These are phyloP conservation scores for Solanum hybrid DNA, from an alignment of 305 asterid species.

Conservation along the genomic window DNA sequence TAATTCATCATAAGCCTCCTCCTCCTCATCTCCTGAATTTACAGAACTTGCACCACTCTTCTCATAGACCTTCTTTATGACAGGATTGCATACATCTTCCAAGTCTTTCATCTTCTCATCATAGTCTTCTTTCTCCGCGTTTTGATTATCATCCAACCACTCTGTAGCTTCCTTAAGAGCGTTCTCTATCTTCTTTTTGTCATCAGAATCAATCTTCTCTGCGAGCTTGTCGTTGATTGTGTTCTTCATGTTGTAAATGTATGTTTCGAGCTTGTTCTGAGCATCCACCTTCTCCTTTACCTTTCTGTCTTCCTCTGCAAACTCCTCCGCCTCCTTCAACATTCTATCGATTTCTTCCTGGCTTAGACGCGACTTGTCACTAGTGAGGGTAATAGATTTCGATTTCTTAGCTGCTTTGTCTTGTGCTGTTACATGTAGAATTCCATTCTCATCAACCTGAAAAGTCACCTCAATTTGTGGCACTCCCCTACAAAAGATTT, in stretches of 20 bases:
- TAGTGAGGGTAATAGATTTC: conserved; percentile 23
- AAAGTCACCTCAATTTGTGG: conserved; percentile 43
- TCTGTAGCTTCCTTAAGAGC: conserved; percentile 24
- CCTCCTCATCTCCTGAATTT: conserved; percentile 6
- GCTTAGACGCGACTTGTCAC: conserved; percentile 28
- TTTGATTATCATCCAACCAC: conserved; percentile 32
- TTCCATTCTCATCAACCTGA: conserved; percentile 27
- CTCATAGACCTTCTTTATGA: conserved; percentile 18
- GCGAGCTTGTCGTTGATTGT: conserved; percentile 24
- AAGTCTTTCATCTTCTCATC: conserved; percentile 29
- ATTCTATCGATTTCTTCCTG: conserved; percentile 32
- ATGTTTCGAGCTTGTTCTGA: conserved; percentile 28
- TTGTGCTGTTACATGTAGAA: conserved; percentile 27
- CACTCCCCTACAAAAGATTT: conserved; percentile 16
- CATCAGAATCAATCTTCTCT: conserved; percentile 21
- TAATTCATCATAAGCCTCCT: conserved; percentile 12
- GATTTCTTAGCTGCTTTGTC: conserved; percentile 29
- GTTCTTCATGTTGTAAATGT: conserved; percentile 31
- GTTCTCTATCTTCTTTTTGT: conserved; percentile 19
- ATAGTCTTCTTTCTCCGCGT: conserved; percentile 24
- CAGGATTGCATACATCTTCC: conserved; percentile 29
- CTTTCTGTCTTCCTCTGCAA: conserved; percentile 32
- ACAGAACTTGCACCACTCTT: conserved; percentile 8
- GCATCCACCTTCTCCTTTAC: conserved; percentile 30
- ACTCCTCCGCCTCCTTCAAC: conserved; percentile 41